These are phyloP conservation scores for Ophiobolus disseminans DNA, from an alignment of 2,329 filamentous ascomycete species.

Conservation along the genomic window DNA sequence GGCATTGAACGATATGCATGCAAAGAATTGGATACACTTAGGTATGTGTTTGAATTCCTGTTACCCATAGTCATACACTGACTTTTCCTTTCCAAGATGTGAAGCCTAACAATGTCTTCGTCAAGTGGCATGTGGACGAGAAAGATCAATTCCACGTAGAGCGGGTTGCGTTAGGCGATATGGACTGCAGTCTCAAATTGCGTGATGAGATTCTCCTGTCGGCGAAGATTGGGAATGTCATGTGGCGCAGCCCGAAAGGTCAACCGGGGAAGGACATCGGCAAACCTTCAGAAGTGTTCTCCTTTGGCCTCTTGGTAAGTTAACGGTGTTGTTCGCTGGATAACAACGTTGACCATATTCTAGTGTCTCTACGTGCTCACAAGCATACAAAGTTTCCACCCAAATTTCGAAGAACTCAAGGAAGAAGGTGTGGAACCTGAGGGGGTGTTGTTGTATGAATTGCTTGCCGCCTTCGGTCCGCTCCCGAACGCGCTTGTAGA, in stretches of 20 bases:
- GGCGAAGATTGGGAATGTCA: conserved; percentile 9
- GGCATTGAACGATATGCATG: conserved; percentile 10
- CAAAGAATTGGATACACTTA: conserved; percentile 12
- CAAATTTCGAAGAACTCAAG: conserved; percentile 3
- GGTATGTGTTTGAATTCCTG: conserved; percentile 5
- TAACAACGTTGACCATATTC: conserved; percentile 2
- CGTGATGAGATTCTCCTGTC: conserved; percentile 7
- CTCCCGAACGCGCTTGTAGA: conserved; percentile 7
- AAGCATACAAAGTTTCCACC: conserved; percentile 6
- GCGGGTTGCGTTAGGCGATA: conserved; percentile 6
- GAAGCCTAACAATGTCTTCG: conserved; percentile 13
- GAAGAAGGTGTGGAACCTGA: conserved; percentile 5
- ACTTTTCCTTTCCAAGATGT: no score
- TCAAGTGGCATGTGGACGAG: conserved; percentile 11
- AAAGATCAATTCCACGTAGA: conserved; percentile 2
- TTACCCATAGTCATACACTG: no score
- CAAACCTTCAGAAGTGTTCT: conserved; percentile 7
- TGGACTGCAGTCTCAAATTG: conserved; percentile 8
- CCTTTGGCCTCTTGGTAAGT: conserved; percentile 9
- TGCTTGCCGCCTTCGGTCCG: conserved; percentile 6
- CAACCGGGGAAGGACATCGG: neutral
- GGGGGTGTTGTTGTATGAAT: conserved; percentile 4
- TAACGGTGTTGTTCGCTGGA: neutral
- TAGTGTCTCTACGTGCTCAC: conserved; percentile 10
- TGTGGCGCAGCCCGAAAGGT: conserved; percentile 7